Base-by-base conservation (phyloP, 768 basidiomycete genomes). In the Sarcodon sp. region DNA sequence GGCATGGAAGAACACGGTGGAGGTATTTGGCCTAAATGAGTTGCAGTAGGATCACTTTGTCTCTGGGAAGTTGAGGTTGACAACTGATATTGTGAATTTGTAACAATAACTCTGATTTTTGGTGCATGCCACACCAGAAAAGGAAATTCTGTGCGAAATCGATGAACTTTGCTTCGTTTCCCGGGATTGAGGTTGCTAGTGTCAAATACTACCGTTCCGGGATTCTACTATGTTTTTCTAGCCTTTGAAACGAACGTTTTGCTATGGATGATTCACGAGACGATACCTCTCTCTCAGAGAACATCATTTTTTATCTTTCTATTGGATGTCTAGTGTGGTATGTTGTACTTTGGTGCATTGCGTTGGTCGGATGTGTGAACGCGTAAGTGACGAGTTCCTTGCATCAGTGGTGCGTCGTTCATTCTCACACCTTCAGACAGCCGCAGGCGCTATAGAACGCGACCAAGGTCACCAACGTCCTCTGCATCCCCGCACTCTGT, bases 391-490 rank as follows among this genome's bases (percentile, higher is more conserved):
- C 21, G 21, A 27, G 4, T 27, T 27, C 21, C 4, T 27, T 18
- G 15, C 16, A 9, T 34, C 21, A 4, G 4, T 27, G 21, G 3
- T 27, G 21, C 21, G 21, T 27, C 21, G n/a, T n/a, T n/a, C 51
- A 44, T 11, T 6, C 39, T 32, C 27, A 8, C 39, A 33, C 12
- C 16, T 10, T 33, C 35, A 9, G 11, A 33, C 59, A 96, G 92
- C 18, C 80, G 87, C 12, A 77, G 70, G 58, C 75, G 87, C 41
- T 96, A 92, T 61, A 72, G 81, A 41, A 65, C 72, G 45, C 75
- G 80, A 33, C 79, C 80, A 31, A 73, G 74, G 13, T 81, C 80
- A 6, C 81, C 79, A 32, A 67, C 76, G 33, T 65, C 76, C 6
- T 68, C 70, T n/a, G 67, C 75, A 31, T 61, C 69, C 8, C 52